Conservation (phyloP, 257 asterid genomes). For the Jaltomata sinuosa region DNA sequence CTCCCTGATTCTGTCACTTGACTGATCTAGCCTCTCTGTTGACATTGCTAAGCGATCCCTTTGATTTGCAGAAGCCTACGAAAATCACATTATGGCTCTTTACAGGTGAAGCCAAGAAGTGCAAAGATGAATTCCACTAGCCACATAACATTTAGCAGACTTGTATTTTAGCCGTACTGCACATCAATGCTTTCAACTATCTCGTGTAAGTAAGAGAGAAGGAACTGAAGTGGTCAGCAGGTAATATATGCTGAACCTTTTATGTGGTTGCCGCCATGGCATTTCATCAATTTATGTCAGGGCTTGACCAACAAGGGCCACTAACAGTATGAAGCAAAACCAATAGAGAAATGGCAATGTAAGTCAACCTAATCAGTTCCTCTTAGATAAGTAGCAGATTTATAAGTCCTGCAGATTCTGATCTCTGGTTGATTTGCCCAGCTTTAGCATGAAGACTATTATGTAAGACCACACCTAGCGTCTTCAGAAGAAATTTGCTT, state of each 20-base stretch:
- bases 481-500: background rate
- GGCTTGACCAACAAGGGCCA: background rate
- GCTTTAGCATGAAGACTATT: background rate
- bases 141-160: background rate
- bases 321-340: background rate
- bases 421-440: background rate
- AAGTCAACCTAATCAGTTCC: background rate
- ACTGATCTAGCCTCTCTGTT: conserved; percentile 77
- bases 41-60: conserved; percentile 75
- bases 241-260: background rate
- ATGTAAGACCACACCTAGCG: background rate
- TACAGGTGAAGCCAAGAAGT: background rate
- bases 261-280: background rate
- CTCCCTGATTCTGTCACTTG: conserved; percentile 70
- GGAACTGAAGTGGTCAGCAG: background rate
- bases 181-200: background rate
- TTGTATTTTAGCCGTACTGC: background rate
- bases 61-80: conserved; percentile 71
- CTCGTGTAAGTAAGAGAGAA: background rate
- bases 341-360: background rate
- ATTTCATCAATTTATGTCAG: background rate
- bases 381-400: background rate
- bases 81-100: background rate
- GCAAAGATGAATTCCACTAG: background rate
- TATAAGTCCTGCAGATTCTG: background rate